Evolutionary conservation across 176 grass and related monocot species (phyloP), one percentile per base, ranked within the genome.

Genomic region (Dactylis glomerata): DNA sequence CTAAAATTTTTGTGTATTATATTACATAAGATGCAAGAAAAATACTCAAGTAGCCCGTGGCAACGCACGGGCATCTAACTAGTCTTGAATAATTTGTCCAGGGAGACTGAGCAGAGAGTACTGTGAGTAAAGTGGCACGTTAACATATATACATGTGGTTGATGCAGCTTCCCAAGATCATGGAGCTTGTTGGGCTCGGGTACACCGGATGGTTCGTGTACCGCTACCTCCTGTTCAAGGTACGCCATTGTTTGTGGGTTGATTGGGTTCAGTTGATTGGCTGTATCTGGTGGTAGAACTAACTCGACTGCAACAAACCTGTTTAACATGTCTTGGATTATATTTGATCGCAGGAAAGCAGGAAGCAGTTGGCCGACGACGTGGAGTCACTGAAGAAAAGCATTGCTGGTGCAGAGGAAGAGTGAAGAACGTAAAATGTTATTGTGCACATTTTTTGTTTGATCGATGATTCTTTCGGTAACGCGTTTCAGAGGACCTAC

Each of bases 171-270:
- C 96, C 92, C 31, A 98, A 98, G 85, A 9, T 98, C 66, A 88
- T 95, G 96, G 96, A 98, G 40, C 79, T 95, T 15, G 91, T 98
- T 8, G 96, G 96, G 4, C 91, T 98, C 64, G 95, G 95, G 36
- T 98, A 95, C 83, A 92, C 83, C 27, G 91, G 88, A 86, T 98
- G 96, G 96, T 98, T 98, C 66, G 92, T 98, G 28, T 98, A 98
- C 79, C 89, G 96, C 44, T 95, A 98, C 87, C 91, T 95, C 37
- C 96, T 98, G 36, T 98, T 95, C 89, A 98, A 98, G 95, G 95
- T 95, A 82, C 44, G 4, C 7, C 30, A 14, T 78, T n/a, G 42
- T 16, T 15, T 12, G 3, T 47, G 34, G 34, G 34, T 36, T 5
- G 34, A 36, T 16, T 1, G 22, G 5, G 26, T 2, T 59, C 3